phyloP scores from a whole-genome alignment of 768 basidiomycete genomes.

The Boletus vinaceobasis region DNA sequence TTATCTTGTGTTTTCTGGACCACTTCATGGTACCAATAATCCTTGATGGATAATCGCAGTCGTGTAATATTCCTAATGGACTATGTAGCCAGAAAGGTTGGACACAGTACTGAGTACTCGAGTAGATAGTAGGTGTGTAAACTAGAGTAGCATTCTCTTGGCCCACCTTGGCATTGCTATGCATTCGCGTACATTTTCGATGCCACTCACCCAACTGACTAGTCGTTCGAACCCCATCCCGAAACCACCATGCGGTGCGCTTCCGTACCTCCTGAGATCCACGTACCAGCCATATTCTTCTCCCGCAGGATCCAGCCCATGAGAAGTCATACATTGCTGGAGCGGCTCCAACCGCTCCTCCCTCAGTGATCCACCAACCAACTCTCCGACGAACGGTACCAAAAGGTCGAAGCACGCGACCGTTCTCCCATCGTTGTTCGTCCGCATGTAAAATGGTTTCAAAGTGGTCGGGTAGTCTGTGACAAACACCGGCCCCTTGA shows the following conservation, averaged over 20 bases:
- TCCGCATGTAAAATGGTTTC: slow-evolving; percentile 98
- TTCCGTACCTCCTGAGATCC: slow-evolving; percentile 80
- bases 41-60: neutral
- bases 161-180: slow-evolving; percentile 90
- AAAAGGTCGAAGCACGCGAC: slow-evolving; percentile 97
- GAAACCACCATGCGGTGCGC: slow-evolving; percentile 91
- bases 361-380: slow-evolving; percentile 88
- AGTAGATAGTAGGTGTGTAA: neutral
- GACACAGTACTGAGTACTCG: neutral
- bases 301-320: slow-evolving; percentile 42
- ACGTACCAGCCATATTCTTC: slow-evolving; percentile 66
- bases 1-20: neutral
- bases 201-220: slow-evolving; percentile 80
- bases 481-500: slow-evolving; percentile 82
- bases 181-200: slow-evolving; percentile 90
- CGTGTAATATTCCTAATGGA: neutral
- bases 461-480: slow-evolving; percentile 78
- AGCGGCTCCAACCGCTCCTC: slow-evolving; percentile 67
- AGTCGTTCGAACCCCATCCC: slow-evolving; percentile 95
- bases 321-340: slow-evolving; percentile 44
- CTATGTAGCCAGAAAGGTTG: neutral
- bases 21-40: neutral
- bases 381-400: slow-evolving; percentile 83
- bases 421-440: slow-evolving; percentile 52
- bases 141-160: slow-evolving; percentile 66